Evolutionary conservation across 148 eudicot genomes (phyloP).

Genomic region (Dysphania ambrosioides): DNA sequence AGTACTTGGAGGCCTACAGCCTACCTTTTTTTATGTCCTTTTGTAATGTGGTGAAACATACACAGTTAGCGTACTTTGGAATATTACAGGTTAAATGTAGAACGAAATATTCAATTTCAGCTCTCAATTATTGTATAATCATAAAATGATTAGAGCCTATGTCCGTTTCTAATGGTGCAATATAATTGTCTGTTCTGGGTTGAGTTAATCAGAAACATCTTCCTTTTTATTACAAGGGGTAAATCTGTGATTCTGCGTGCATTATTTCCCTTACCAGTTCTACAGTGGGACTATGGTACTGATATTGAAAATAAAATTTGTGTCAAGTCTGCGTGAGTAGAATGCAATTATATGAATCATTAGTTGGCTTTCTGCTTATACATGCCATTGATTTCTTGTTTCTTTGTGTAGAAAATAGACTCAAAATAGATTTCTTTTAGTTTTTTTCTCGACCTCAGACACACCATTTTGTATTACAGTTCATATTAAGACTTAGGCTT

Average conservation of each 20-base stretch:
- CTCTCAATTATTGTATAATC: neutral
- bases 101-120: no score
- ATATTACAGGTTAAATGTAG: neutral
- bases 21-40: neutral
- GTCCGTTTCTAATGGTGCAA: neutral
- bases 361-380: neutral
- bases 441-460: no score
- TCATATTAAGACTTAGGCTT: no score
- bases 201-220: neutral
- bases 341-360: neutral
- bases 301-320: neutral
- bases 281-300: neutral
- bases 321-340: neutral
- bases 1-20: neutral
- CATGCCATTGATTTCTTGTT: neutral
- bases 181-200: neutral
- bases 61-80: neutral
- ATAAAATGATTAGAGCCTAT: neutral
- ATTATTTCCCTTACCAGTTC: neutral
- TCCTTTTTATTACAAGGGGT: neutral
- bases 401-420: neutral
- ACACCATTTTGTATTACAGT: no score
- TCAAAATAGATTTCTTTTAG: neutral
- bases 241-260: neutral
- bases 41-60: neutral